Conservation (phyloP, 768 basidiomycete species). For the Lepiota subincarnata region DNA sequence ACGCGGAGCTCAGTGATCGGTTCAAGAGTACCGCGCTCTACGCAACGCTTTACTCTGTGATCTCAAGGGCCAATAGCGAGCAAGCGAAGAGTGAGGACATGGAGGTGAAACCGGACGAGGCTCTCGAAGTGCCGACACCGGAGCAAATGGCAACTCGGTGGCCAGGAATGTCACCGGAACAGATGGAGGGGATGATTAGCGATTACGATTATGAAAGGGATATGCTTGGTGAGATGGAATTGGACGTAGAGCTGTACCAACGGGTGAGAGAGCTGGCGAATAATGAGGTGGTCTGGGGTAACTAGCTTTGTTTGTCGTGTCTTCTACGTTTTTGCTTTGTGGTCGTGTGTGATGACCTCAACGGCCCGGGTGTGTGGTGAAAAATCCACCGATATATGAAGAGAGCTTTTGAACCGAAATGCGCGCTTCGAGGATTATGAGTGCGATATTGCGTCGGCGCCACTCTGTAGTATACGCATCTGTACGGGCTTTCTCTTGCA, state of each 20-base stretch:
- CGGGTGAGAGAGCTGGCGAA: constrained; percentile 60
- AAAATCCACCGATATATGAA: constrained; percentile 24
- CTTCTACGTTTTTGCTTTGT: not conserved
- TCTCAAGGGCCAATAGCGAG: constrained; percentile 33
- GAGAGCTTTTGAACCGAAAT: constrained; percentile 46
- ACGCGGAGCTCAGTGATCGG: constrained; percentile 69
- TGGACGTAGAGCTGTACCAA: constrained; percentile 55
- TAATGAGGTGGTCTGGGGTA: constrained; percentile 40
- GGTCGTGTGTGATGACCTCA: not conserved
- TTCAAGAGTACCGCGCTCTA: constrained; percentile 75
- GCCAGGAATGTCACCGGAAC: constrained; percentile 67
- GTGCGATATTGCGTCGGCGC: constrained; percentile 55
- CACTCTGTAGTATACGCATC: constrained; percentile 63
- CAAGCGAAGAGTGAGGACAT: constrained; percentile 29
- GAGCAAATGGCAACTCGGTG: constrained; percentile 67
- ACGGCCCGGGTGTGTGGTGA: constrained; percentile 20
- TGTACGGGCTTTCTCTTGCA: constrained; percentile 58
- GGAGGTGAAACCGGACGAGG: constrained; percentile 52
- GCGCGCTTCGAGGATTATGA: constrained; percentile 55
- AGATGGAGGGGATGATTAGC: constrained; percentile 50
- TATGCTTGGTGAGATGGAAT: constrained; percentile 48
- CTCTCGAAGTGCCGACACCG: constrained; percentile 52
- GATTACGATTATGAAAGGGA: constrained; percentile 66
- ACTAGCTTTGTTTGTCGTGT: not conserved
- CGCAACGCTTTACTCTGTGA: constrained; percentile 49